Base-by-base conservation (phyloP, 169 alveolate species). In the Eimeria zaria region DNA sequence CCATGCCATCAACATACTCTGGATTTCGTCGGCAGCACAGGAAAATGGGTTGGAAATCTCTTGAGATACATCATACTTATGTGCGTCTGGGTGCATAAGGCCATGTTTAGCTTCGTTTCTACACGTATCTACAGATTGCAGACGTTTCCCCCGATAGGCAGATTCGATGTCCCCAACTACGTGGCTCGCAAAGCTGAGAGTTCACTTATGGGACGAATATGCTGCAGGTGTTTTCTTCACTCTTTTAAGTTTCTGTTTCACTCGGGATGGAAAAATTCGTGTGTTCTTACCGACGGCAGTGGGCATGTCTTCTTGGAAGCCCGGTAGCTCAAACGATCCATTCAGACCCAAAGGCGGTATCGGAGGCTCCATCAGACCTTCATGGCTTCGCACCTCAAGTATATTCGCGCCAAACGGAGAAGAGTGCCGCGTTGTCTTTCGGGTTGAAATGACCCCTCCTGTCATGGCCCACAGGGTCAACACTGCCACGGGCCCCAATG, bases 401-500 rank as follows among this genome's bases (percentile, higher is more conserved):
- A n/a, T 46, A 7, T 46, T 51, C 51, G 39, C 4, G 30, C n/a
- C 64, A 27, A 78, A 48, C 0, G n/a, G 88, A 14, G 64, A 36
- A 51, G 88, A 44, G 64, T 27, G 62, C 11, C 36, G n/a, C 27
- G 60, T n/a, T 78, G 88, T 48, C n/a, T 78, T 78, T 55, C 33
- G 51, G 27, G 91, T 53, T 30, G 91, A 83, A 53, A 33, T 30
- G 36, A n/a, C 91, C 58, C 73, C 91, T 33, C 55, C 33, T 20
- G 76, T n/a, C 76, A 39, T 33, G 53, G 67, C 74, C 91, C 91
- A 83, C 74, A 83, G 55, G 73, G 76, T 33, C 55, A 83, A 44
- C 71, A 83, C 71, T 18, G n/a, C 55, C 91, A 83, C 39, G 51
- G 69, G 58, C 36, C 48, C 74, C 89, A 64, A 80, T 24, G 60